Evolutionary conservation across 352 stramenopile species (phyloP).

Genomic region (Globisporangium canariense): DNA sequence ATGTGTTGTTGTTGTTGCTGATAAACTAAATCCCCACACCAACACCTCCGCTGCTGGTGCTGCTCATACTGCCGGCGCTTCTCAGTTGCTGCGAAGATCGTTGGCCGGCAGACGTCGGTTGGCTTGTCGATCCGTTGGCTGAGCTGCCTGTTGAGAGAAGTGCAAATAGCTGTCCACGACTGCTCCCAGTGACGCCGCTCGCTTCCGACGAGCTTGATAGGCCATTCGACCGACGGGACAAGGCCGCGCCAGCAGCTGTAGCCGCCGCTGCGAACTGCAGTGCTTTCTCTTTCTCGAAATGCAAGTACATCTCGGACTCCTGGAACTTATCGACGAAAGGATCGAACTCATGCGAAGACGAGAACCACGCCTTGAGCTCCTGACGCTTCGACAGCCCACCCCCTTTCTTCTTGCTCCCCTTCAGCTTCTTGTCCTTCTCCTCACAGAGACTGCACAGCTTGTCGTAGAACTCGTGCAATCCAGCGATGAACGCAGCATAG

Average conservation of each 20-base stretch:
- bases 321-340: slow-evolving; percentile 77
- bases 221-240: slow-evolving; percentile 5
- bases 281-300: slow-evolving; percentile 36
- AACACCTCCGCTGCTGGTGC: slow-evolving; percentile 32
- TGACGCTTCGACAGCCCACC: slow-evolving; percentile 67
- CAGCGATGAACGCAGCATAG: slow-evolving; percentile 42
- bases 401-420: slow-evolving; percentile 40
- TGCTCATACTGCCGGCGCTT: slow-evolving; percentile 68
- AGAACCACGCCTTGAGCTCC: slow-evolving; percentile 85
- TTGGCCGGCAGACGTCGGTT: slow-evolving; percentile 23
- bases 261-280: slow-evolving; percentile 1
- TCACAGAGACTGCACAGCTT: slow-evolving; percentile 48
- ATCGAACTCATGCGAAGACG: slow-evolving; percentile 78
- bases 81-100: slow-evolving; percentile 41
- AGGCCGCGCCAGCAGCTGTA: not conserved
- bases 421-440: slow-evolving; percentile 59
- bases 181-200: slow-evolving; percentile 10
- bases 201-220: not conserved
- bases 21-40: slow-evolving; percentile 3
- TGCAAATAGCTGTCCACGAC: slow-evolving; percentile 22
- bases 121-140: slow-evolving; percentile 23
- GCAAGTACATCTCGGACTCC: slow-evolving; percentile 41
- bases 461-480: slow-evolving; percentile 68
- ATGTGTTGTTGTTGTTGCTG: not conserved
- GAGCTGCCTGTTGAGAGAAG: slow-evolving; percentile 37